Conservation (phyloP, 1,284 basidiomycete species). For the Singerocomus inundabilis region DNA sequence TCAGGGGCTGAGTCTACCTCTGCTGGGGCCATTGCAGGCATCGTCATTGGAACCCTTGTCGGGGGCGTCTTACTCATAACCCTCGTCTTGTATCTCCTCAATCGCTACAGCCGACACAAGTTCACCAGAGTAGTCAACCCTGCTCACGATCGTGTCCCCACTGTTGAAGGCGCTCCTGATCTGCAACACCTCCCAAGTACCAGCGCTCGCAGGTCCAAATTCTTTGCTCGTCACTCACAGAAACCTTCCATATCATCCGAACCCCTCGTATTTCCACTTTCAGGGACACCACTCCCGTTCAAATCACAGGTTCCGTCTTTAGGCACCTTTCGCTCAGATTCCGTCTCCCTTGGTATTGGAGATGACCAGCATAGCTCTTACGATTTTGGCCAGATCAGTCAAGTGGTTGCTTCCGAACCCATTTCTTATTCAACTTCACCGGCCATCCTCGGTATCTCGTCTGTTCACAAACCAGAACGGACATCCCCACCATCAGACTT, state of each 20-base stretch:
- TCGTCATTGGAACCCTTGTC: slow-evolving; percentile 23
- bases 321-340: not conserved
- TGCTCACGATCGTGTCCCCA: not conserved
- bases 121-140: slow-evolving; percentile 25
- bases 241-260: slow-evolving; percentile 24
- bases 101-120: slow-evolving; percentile 8
- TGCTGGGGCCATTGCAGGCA: slow-evolving; percentile 17
- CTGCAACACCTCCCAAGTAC: not conserved
- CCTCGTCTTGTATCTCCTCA: slow-evolving; percentile 18
- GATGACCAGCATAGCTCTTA: slow-evolving; percentile 1
- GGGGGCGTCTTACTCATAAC: slow-evolving; percentile 16
- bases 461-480: slow-evolving; percentile 1
- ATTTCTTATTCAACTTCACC: not conserved
- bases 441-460: slow-evolving; percentile 4
- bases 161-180: not conserved
- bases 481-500: not conserved
- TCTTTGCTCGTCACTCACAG: slow-evolving; percentile 8
- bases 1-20: slow-evolving; percentile 4
- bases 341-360: not conserved
- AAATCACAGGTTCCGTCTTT: slow-evolving; percentile 3
- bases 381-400: slow-evolving; percentile 9
- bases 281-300: slow-evolving; percentile 8
- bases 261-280: slow-evolving; percentile 19
- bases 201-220: not conserved
- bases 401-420: not conserved